Evolutionary conservation across 1,284 basidiomycete genomes (phyloP).

Genomic region (Trichosporon asahii): DNA sequence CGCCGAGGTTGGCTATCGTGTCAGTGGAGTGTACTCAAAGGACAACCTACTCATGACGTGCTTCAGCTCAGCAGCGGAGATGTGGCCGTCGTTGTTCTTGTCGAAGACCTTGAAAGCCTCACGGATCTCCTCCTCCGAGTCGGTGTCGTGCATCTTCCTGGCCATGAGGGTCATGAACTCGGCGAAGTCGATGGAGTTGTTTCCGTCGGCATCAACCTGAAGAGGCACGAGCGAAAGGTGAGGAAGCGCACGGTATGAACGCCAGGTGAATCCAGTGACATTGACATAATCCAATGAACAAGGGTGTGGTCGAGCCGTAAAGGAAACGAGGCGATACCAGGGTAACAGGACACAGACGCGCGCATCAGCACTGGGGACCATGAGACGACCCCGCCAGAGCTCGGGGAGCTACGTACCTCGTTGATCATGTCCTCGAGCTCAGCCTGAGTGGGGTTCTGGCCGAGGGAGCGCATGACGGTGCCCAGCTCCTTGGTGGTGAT

Average conservation of each 20-base stretch:
- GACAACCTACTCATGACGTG: conserved; percentile 83
- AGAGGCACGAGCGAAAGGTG: not conserved
- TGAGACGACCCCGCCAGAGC: conserved; percentile 33
- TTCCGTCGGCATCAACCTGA: conserved; percentile 60
- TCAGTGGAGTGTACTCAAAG: not conserved
- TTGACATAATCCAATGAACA: not conserved
- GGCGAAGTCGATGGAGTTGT: conserved; percentile 92
- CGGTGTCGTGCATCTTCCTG: conserved; percentile 90
- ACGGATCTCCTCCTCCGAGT: conserved; percentile 67
- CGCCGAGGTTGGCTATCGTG: conserved; percentile 60
- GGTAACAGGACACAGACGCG: not conserved
- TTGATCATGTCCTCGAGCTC: conserved; percentile 97
- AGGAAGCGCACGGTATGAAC: not conserved
- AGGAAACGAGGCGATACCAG: conserved; percentile 4
- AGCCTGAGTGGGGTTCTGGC: conserved; percentile 93
- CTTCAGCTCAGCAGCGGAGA: conserved; percentile 67
- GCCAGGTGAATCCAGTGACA: not conserved
- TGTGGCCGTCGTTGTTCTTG: conserved; percentile 64
- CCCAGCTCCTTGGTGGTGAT: conserved; percentile 95
- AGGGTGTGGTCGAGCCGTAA: not conserved
- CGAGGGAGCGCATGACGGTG: conserved; percentile 93
- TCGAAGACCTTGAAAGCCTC: conserved; percentile 67
- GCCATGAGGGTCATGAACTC: conserved; percentile 97
- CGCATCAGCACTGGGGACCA: conserved; percentile 3
- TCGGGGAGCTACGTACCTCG: conserved; percentile 58